Base-by-base conservation (phyloP, 192 early-diverging fungal species). In the Coemansia sp. region DNA sequence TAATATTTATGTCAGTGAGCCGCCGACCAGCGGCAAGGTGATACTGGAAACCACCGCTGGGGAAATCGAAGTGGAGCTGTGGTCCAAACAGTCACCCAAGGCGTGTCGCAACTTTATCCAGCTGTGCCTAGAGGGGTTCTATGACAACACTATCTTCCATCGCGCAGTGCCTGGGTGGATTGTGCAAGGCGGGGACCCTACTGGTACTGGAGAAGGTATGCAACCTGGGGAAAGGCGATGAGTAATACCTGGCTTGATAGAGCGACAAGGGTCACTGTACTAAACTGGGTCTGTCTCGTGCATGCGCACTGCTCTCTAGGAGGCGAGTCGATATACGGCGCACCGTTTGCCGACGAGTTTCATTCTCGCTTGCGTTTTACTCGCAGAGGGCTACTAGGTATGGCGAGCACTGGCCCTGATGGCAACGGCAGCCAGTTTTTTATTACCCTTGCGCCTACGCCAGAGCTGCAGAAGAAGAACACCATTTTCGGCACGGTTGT, bases 71-170 rank as follows among this genome's bases (percentile, higher is more conserved):
- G 87, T 98, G 18, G 94, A 96, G 72, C 86, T 97, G 33, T 98
- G 94, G 93, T 83, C 92, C n/a, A 96, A 96, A 63, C 95, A 98
- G 72, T 69, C 91, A 0, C 96, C 96, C 0, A 91, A 91, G 61
- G 89, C 96, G 9, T 89, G 90, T 63, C 85, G 95, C n/a, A 98
- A 98, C 77, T 98, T 98, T 86, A 79, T 98, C 11, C 95, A 98
- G 67, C 84, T 98, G 10, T 92, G 90, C 59, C 62, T 94, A 60
- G 94, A 98, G 69, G 90, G 94, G 5, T 94, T 95, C 65, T 97
- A 95, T 68, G 86, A 96, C 67, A 73, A 83, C 35, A 93, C 93
- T 6, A 89, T 93, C 14, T 96, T 98, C 60, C 96, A 98, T 74
- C 88, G 96, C 5, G 74, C 94, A 9, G 88, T 96, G 23, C 87